Percentiles rank a stretch among this genome's conserved stretches.
Conservation (phyloP, 1,139 yeast species). For the Candida mesenterica region DNA sequence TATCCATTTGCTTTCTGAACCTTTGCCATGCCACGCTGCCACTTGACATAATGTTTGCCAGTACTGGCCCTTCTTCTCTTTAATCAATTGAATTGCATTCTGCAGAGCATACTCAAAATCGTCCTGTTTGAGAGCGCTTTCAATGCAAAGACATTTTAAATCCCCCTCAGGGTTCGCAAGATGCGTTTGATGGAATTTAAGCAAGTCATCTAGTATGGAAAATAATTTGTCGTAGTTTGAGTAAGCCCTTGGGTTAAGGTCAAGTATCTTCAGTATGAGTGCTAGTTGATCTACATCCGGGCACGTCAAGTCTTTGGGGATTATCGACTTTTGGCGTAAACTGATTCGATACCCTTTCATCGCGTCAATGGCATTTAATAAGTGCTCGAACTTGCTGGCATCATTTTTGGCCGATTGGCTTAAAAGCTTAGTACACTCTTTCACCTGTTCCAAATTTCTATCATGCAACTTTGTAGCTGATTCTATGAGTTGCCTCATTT, state of each 20-base stretch:
- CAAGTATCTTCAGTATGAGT: constrained; percentile 42
- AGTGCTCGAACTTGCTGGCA: constrained; percentile 3
- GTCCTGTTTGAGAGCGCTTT: constrained; percentile 52
- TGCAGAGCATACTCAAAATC: constrained; percentile 56
- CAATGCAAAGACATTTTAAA: constrained; percentile 50
- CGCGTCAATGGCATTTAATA: constrained; percentile 7
- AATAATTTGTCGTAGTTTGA: constrained; percentile 45
- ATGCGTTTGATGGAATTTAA: constrained; percentile 23
- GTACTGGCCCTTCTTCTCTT: constrained; percentile 14
- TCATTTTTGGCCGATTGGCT: not conserved
- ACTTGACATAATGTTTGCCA: not conserved
- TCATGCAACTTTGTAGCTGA: constrained; percentile 39
- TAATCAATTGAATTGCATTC: constrained; percentile 19
- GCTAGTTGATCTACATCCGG: constrained; percentile 13
- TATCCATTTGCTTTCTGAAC: constrained; percentile 20
- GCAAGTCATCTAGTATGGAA: constrained; percentile 40
- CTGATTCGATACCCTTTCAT: constrained; percentile 5
- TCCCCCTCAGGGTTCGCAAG: constrained; percentile 6
- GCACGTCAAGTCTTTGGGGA: constrained; percentile 3
- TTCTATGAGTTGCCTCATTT: constrained; percentile 7
- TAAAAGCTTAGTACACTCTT: constrained; percentile 37
- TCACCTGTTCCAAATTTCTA: constrained; percentile 11
- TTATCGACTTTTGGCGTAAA: constrained; percentile 1
- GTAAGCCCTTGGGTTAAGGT: constrained; percentile 55
- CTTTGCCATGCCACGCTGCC: constrained; percentile 9